Percentiles rank a stretch among this genome's conserved stretches.
phyloP scores from a whole-genome alignment of 2,329 filamentous ascomycete species.

The Colletotrichum endophyticum region DNA sequence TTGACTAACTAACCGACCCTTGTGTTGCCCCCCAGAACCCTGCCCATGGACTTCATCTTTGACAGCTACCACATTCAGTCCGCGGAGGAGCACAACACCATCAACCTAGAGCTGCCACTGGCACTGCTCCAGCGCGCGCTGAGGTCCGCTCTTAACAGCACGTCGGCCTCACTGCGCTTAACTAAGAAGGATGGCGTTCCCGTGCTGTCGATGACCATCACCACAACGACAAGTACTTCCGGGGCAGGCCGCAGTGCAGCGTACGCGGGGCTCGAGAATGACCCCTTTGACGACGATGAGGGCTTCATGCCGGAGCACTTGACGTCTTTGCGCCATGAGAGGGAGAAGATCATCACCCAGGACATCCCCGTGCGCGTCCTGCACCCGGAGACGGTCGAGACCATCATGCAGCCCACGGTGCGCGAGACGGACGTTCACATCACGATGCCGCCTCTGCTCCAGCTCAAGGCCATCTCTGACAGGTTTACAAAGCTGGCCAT shows the following conservation, averaged over 20 bases:
- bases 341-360: conserved; percentile 92
- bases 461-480: conserved; percentile 93
- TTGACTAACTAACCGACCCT: neutral
- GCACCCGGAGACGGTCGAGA: conserved; percentile 81
- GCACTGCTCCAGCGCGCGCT: conserved; percentile 87
- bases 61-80: conserved; percentile 85
- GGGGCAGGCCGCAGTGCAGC: conserved; percentile 29
- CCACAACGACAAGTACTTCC: conserved; percentile 68
- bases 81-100: conserved; percentile 80
- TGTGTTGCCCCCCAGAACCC: conserved; percentile 43
- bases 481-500: conserved; percentile 88
- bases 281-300: conserved; percentile 45
- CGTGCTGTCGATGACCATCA: conserved; percentile 87
- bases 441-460: conserved; percentile 82
- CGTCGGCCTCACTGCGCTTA: conserved; percentile 82
- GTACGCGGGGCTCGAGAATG: conserved; percentile 33
- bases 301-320: conserved; percentile 55
- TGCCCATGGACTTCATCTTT: conserved; percentile 84
- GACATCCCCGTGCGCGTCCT: conserved; percentile 95
- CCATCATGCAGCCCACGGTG: conserved; percentile 90
- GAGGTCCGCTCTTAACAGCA: conserved; percentile 82
- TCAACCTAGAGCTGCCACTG: conserved; percentile 96
- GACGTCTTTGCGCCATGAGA: conserved; percentile 67
- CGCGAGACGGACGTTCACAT: conserved; percentile 95
- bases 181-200: conserved; percentile 92